phyloP scores from a whole-genome alignment of 2,329 filamentous ascomycete species.

The Talaromyces sp. region DNA sequence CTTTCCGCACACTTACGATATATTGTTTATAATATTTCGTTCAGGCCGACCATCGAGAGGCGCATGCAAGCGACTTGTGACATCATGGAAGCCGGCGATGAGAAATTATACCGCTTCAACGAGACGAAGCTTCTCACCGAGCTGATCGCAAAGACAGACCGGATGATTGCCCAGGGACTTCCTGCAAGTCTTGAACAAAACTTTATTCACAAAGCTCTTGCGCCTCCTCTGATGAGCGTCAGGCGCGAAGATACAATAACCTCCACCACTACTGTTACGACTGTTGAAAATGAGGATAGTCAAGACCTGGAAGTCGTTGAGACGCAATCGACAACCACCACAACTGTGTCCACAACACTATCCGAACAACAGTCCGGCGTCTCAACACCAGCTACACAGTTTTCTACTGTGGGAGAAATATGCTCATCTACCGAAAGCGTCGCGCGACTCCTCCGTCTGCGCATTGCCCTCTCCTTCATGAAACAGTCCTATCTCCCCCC shows the following conservation, averaged over 20 bases:
- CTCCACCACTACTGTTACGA: constrained; percentile 19
- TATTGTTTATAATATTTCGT: constrained; percentile 38
- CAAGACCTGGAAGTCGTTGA: constrained; percentile 30
- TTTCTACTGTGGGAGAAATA: constrained; percentile 30
- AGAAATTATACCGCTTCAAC: constrained; percentile 79
- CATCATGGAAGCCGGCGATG: constrained; percentile 75
- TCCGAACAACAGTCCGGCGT: constrained; percentile 35
- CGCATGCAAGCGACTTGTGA: constrained; percentile 75
- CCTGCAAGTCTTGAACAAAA: constrained; percentile 81
- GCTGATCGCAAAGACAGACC: constrained; percentile 68
- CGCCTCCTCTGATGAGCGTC: constrained; percentile 71
- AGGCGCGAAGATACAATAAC: constrained; percentile 54
- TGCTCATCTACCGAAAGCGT: constrained; percentile 38
- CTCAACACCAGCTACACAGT: constrained; percentile 39
- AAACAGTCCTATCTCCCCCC: constrained; percentile 50
- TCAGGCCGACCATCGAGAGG: constrained; percentile 55
- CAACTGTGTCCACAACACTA: constrained; percentile 28
- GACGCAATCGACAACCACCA: constrained; percentile 34
- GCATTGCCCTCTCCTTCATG: constrained; percentile 52
- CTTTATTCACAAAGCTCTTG: constrained; percentile 73
- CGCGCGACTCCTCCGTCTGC: constrained; percentile 47
- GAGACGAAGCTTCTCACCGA: constrained; percentile 66
- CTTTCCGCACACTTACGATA: constrained; percentile 43
- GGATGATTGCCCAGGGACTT: constrained; percentile 64
- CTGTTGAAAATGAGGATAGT: constrained; percentile 31